A percentile compares a stretch with the other conserved stretches of the same genome.
These are phyloP conservation scores for Dendrobium chrysotoxum DNA, from an alignment of 106 monocot genomes.

Conservation along the genomic window DNA sequence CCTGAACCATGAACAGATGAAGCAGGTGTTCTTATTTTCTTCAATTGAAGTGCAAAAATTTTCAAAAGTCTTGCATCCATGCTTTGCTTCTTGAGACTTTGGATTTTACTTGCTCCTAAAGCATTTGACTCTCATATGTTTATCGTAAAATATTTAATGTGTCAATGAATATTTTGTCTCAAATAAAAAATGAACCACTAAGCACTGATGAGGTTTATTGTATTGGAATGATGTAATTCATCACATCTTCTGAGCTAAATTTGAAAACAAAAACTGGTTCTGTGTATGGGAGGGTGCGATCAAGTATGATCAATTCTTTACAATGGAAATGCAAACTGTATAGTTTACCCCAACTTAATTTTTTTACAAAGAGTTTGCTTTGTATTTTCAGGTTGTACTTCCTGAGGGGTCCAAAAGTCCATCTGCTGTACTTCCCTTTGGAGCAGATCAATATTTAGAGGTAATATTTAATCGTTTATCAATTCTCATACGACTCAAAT, in stretches of 20 bases:
- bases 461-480: slow-evolving; percentile 27
- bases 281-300: not conserved
- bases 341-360: not conserved
- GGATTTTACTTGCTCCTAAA: not conserved
- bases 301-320: not conserved
- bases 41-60: too few relatives aligned
- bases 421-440: slow-evolving; percentile 43
- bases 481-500: not conserved
- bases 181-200: not conserved
- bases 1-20: too few relatives aligned
- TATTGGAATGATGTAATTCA: not conserved
- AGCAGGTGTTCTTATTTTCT: too few relatives aligned
- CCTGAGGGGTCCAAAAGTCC: slow-evolving; percentile 82
- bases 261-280: not conserved
- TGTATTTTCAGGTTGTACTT: slow-evolving; percentile 54
- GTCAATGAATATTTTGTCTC: not conserved
- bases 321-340: not conserved
- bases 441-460: slow-evolving; percentile 54
- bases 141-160: not conserved
- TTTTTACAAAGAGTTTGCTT: slow-evolving; percentile 1
- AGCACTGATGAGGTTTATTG: not conserved
- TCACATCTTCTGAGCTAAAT: not conserved
- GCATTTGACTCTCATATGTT: not conserved
- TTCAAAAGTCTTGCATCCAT: not conserved
- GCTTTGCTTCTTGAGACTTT: not conserved